These are phyloP conservation scores for Tagetes patula DNA, from an alignment of 129 eudicot genomes.

Conservation along the genomic window DNA sequence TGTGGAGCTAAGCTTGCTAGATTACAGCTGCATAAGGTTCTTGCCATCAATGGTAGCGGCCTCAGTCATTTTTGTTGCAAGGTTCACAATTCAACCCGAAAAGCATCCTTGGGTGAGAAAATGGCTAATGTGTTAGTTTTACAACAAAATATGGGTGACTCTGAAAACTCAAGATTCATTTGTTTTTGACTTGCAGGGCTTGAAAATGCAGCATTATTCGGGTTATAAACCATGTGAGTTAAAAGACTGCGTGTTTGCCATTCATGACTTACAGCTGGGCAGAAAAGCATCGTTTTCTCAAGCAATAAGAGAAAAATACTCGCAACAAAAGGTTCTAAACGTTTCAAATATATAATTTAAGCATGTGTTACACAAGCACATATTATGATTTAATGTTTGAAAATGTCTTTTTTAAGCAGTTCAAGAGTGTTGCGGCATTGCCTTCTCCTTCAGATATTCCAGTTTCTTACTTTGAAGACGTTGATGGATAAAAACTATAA, in stretches of 20 bases:
- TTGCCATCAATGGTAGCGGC: constrained; percentile 82
- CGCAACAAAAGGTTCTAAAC: constrained; percentile 56
- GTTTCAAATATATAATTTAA: constrained; percentile 8
- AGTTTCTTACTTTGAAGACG: constrained; percentile 39
- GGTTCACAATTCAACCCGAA: constrained; percentile 56
- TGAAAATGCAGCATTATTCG: constrained; percentile 52
- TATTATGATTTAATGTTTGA: constrained; percentile 19
- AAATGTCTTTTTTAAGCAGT: constrained; percentile 43
- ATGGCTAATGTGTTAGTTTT: constrained; percentile 10
- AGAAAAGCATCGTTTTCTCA: constrained; percentile 43
- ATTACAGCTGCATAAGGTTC: constrained; percentile 59
- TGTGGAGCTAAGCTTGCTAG: constrained; percentile 73
- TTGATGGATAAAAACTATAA: constrained; percentile 13
- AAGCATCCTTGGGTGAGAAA: constrained; percentile 72
- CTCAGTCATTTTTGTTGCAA: constrained; percentile 67
- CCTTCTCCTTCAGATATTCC: constrained; percentile 50
- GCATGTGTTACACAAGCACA: too few species aligned
- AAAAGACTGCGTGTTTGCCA: constrained; percentile 66
- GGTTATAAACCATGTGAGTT: constrained; percentile 65
- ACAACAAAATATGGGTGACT: background rate
- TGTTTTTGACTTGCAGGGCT: constrained; percentile 42
- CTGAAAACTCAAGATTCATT: constrained; percentile 10
- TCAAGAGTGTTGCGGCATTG: constrained; percentile 67
- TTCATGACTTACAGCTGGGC: constrained; percentile 57
- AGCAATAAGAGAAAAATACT: constrained; percentile 70